Evolutionary conservation across 352 stramenopile genomes (phyloP).

Genomic region (Globisporangium perplexum): DNA sequence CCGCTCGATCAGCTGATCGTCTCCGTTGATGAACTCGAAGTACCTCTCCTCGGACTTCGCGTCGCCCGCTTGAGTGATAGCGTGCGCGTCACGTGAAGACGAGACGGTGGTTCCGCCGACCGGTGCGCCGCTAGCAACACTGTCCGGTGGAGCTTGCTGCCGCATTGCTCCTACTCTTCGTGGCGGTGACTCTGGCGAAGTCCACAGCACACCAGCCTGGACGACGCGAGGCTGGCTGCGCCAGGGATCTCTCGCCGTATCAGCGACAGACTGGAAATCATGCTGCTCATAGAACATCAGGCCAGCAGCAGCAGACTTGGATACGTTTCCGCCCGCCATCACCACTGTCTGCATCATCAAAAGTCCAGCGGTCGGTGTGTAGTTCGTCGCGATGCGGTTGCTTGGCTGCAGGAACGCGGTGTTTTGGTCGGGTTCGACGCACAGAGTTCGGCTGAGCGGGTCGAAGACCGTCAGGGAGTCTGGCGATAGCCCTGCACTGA

Average conservation of each 20-base stretch:
- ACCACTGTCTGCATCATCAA: constrained; percentile 36
- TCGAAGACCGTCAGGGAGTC: constrained; percentile 44
- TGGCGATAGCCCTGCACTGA: constrained; percentile 3
- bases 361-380: constrained; percentile 30
- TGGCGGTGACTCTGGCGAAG: neutral
- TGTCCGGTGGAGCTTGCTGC: neutral
- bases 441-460: constrained; percentile 53
- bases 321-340: neutral
- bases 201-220: neutral
- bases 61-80: neutral
- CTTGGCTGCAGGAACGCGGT: constrained; percentile 46
- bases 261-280: neutral
- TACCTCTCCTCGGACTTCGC: constrained; percentile 40
- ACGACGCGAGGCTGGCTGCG: neutral
- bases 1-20: constrained; percentile 30
- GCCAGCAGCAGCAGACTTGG: neutral
- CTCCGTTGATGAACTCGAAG: constrained; percentile 43
- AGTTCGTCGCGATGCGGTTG: constrained; percentile 75
- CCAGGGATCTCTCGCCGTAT: neutral
- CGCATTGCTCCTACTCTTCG: neutral
- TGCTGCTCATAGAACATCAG: constrained; percentile 9
- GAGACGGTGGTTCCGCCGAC: neutral
- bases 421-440: constrained; percentile 65
- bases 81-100: neutral
- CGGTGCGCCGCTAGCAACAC: neutral